Evolutionary conservation across 2,329 filamentous ascomycete species (phyloP).

Genomic region (Whalleya microplaca): DNA sequence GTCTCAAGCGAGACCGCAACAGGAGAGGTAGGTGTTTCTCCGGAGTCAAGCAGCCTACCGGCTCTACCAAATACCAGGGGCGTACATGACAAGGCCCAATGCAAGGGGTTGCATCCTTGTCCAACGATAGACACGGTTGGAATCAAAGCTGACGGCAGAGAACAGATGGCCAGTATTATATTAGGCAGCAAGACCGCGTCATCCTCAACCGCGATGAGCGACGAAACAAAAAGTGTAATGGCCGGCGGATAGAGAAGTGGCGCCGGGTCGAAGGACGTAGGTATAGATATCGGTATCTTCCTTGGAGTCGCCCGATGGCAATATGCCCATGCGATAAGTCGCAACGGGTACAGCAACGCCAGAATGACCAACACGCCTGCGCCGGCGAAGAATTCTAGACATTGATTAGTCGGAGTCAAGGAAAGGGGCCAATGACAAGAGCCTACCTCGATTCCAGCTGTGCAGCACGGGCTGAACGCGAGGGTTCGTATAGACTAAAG

Average conservation of each 20-base stretch:
- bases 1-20: slow-evolving; percentile 56
- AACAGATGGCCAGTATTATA: slow-evolving; percentile 77
- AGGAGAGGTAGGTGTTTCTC: slow-evolving; percentile 6
- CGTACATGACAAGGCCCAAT: slow-evolving; percentile 77
- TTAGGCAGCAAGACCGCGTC: slow-evolving; percentile 72
- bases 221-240: slow-evolving; percentile 75
- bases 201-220: slow-evolving; percentile 69
- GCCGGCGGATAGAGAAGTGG: slow-evolving; percentile 84
- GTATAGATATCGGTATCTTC: slow-evolving; percentile 56
- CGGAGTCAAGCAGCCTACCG: slow-evolving; percentile 33
- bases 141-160: slow-evolving; percentile 74
- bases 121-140: slow-evolving; percentile 62
- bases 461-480: slow-evolving; percentile 50
- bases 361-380: slow-evolving; percentile 43
- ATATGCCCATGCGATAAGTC: slow-evolving; percentile 56
- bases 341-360: slow-evolving; percentile 60
- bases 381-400: slow-evolving; percentile 47
- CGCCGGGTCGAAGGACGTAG: slow-evolving; percentile 84
- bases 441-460: slow-evolving; percentile 54
- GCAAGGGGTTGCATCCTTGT: slow-evolving; percentile 66
- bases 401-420: slow-evolving; percentile 20
- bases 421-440: background rate
- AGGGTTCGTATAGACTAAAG: slow-evolving; percentile 52
- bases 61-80: slow-evolving; percentile 61
- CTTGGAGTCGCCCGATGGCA: slow-evolving; percentile 43